Conservation (phyloP, 306 rosid species). For the Vachellia pachyceras region DNA sequence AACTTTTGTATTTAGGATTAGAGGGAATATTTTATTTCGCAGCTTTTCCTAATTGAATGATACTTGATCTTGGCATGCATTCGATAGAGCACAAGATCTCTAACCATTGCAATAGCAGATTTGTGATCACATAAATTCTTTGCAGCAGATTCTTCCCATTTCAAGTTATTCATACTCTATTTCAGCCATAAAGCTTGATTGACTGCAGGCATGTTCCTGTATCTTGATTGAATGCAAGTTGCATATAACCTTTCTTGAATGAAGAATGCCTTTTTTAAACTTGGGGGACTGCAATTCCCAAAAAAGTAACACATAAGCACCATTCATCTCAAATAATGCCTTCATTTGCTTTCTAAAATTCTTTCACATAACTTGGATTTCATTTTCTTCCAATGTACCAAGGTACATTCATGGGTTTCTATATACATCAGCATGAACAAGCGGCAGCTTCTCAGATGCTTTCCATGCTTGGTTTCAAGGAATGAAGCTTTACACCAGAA, state of each 20-base stretch:
- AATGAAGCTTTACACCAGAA: not conserved
- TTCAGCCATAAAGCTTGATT: not conserved
- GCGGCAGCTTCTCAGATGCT: not conserved
- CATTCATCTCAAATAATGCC: not conserved
- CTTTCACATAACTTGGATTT: not conserved
- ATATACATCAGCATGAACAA: not conserved
- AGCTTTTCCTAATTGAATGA: not conserved
- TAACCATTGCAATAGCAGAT: not conserved
- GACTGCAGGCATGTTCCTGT: not conserved
- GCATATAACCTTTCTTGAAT: not conserved
- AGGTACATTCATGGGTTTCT: not conserved
- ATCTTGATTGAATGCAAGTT: not conserved
- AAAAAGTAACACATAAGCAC: not conserved
- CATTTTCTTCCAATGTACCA: not conserved
- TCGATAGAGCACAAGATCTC: not conserved
- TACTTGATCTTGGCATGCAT: not conserved
- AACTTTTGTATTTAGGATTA: too few relatives aligned
- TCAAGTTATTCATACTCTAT: not conserved
- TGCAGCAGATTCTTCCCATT: not conserved
- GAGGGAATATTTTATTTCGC: not conserved
- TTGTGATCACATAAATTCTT: not conserved
- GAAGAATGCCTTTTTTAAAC: not conserved
- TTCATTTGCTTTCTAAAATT: not conserved
- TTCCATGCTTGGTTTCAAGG: not conserved
- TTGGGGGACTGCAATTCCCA: not conserved